phyloP scores from a whole-genome alignment of 805 yeast genomes.

The Tetrapisispora namnaoensis region DNA sequence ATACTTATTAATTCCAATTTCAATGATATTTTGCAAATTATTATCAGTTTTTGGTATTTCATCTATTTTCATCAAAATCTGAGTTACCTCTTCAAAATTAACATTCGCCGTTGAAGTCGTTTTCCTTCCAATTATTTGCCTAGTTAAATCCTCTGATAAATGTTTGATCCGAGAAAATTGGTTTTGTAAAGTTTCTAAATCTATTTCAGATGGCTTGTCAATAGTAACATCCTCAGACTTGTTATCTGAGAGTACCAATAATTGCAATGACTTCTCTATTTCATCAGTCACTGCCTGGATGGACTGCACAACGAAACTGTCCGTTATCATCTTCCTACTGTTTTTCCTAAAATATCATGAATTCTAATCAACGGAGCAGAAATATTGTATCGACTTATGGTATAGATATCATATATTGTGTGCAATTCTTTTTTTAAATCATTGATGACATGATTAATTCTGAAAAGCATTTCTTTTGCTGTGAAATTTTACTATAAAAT shows the following conservation, averaged over 20 bases:
- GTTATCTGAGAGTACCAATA: not conserved
- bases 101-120: not conserved
- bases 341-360: not conserved
- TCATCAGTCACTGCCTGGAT: not conserved
- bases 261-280: not conserved
- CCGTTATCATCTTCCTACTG: conserved; percentile 1
- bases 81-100: conserved; percentile 3
- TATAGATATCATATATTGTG: no score
- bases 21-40: conserved; percentile 3
- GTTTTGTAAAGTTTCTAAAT: conserved; percentile 8
- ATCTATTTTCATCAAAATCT: conserved; percentile 3
- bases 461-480: no score
- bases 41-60: not conserved
- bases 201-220: not conserved
- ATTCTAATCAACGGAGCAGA: not conserved
- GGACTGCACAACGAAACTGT: not conserved
- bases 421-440: no score
- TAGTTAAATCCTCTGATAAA: conserved; percentile 6
- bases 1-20: conserved; percentile 8
- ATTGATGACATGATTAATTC: no score
- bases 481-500: no score
- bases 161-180: conserved; percentile 8
- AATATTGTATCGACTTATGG: not conserved
- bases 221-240: not conserved
- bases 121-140: not conserved